Base-by-base conservation (phyloP, 306 rosid genomes). In the Trifolium fragiferum region DNA sequence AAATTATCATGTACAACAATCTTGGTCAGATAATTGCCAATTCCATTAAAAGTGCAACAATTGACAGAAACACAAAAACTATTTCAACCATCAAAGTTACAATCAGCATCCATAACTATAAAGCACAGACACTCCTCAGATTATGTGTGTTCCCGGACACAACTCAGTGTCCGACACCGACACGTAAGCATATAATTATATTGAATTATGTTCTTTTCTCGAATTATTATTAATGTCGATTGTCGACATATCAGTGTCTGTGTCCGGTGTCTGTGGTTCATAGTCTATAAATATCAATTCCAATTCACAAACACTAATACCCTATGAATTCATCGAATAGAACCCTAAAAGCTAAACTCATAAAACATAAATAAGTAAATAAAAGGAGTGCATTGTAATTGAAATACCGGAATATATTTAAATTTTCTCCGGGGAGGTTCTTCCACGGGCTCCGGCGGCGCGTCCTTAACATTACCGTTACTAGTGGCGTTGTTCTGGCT, bases 381-480 rank as follows among this genome's bases (percentile, higher is more conserved):
- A 4, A 66, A 60, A 68, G 10, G 12, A 20, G 15, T 1, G 65
- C 67, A 64, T 5, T 14, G 37, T 10, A 19, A 37, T 7, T 5
- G 20, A 61, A 65, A 25, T 90, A 94, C 99, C 93, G 99, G 99
- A 62, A 92, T 70, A 79, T 92, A 94, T 89, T 90, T 94, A 81
- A 94, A 90, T 81, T 90, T 94, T 13, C 96, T 82, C 30, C 93
- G 83, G 8, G 97, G 99, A 1, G 92, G 96, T 66, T 92, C 99
- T 73, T 92, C 96, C 1, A 69, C 71, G 0, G 63, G 88, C 0
- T 81, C 88, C 32, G 66, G 51, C 53, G 27, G 58, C 6, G 37
- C 69, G 5, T 72, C 82, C 58, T 46, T 74, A 68, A 67, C 63
- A 33, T 69, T 87, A 1, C 68, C 89, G 27, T 63, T 66, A 27